These are phyloP conservation scores for Leavenworthia alabamica DNA, from an alignment of 345 rosid species.

Conservation along the genomic window DNA sequence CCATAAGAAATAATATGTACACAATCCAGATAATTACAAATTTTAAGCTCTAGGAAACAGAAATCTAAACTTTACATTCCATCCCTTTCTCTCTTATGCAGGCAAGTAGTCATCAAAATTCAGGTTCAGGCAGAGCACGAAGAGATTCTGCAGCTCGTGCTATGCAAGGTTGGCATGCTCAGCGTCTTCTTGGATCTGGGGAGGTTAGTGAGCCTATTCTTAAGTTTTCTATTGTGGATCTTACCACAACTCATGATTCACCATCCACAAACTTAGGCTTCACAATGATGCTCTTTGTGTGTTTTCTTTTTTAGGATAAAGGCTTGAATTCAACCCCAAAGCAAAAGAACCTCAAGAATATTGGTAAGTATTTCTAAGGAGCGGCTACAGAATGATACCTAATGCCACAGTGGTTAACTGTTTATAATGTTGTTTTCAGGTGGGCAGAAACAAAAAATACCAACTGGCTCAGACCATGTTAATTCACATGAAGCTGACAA, in stretches of 20 bases:
- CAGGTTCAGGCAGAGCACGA: conserved; percentile 73
- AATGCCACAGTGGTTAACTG: conserved; percentile 4
- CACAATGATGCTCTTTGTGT: conserved; percentile 7
- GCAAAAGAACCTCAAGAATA: conserved; percentile 71
- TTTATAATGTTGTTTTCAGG: conserved; percentile 41
- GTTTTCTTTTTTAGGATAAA: conserved; percentile 45
- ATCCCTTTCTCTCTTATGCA: conserved; percentile 10
- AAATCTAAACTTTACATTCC: background rate
- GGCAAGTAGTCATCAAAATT: conserved; percentile 49
- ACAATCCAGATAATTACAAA: background rate
- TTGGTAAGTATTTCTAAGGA: conserved; percentile 45
- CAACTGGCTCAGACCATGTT: conserved; percentile 38
- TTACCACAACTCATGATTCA: background rate
- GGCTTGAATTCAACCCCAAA: conserved; percentile 46
- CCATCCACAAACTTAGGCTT: background rate
- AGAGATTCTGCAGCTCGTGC: conserved; percentile 93
- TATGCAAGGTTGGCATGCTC: conserved; percentile 97
- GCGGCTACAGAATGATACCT: conserved; percentile 5
- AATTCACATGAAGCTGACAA: conserved; percentile 45
- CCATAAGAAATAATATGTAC: background rate
- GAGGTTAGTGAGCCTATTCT: conserved; percentile 56
- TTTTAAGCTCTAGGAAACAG: background rate
- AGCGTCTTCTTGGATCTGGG: conserved; percentile 65
- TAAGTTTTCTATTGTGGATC: conserved; percentile 36
- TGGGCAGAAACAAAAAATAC: conserved; percentile 54